Evolutionary conservation across 2,329 filamentous ascomycete genomes (phyloP).

Genomic region (Nemania bipapillata): DNA sequence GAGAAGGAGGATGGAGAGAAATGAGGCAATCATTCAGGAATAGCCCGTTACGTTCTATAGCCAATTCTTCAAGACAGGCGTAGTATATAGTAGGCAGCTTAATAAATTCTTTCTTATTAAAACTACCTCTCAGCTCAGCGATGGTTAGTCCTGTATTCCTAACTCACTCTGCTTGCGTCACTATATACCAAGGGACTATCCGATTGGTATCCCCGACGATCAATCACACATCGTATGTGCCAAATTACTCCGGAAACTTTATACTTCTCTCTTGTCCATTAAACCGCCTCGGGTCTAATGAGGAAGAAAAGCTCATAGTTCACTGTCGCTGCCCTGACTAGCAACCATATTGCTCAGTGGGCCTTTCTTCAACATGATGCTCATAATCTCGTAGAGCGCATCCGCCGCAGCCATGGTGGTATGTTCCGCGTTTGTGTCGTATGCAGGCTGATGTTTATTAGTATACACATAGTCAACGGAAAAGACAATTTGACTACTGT

Average conservation of each 20-base stretch:
- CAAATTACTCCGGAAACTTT: not conserved
- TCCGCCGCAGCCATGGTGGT: constrained; percentile 69
- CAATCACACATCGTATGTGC: not conserved
- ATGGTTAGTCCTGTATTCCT: not conserved
- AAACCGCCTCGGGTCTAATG: too few species aligned
- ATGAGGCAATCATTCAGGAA: too few species aligned
- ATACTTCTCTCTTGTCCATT: not conserved
- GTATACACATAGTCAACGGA: not conserved
- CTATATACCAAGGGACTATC: not conserved
- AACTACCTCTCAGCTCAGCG: not conserved
- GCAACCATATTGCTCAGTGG: constrained; percentile 60
- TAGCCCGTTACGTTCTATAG: too few species aligned
- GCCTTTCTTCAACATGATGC: constrained; percentile 77
- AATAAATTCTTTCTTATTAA: not conserved
- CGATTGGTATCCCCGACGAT: not conserved
- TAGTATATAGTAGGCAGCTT: not conserved
- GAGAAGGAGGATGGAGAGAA: too few species aligned
- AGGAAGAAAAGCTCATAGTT: constrained; percentile 34
- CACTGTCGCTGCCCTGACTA: constrained; percentile 20
- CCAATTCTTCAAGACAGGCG: too few species aligned
- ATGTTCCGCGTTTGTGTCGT: constrained; percentile 72
- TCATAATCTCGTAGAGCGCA: constrained; percentile 76
- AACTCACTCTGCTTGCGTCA: not conserved
- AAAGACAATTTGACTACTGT: too few species aligned
- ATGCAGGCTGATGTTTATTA: constrained; percentile 59